phyloP scores from a whole-genome alignment of 768 basidiomycete species.

The Terana coerulea region DNA sequence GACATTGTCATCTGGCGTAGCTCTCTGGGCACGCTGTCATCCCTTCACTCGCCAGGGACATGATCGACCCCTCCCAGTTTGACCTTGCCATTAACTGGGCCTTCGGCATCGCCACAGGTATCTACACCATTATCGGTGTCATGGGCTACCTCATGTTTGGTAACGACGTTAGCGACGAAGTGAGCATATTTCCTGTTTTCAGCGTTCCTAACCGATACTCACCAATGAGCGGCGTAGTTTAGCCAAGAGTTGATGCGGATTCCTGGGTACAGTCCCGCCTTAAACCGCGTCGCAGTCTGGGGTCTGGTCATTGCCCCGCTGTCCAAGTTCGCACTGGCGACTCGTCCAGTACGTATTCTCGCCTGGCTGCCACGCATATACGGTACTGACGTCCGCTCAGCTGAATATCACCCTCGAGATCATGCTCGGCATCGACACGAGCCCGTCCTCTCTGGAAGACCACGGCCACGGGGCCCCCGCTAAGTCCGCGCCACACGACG shows the following conservation, averaged over 20 bases:
- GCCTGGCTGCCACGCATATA: not conserved
- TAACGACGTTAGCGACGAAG: conserved; percentile 73
- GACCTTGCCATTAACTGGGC: conserved; percentile 81
- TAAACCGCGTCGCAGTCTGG: conserved; percentile 80
- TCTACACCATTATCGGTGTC: conserved; percentile 24
- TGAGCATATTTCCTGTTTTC: conserved; percentile 29
- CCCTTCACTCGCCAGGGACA: conserved; percentile 86
- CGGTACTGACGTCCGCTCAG: conserved; percentile 31
- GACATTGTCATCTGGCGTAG: conserved; percentile 30
- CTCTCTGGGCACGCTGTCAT: conserved; percentile 93
- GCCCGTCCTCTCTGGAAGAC: conserved; percentile 20
- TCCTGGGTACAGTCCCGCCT: conserved; percentile 60
- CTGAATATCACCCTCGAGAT: conserved; percentile 82
- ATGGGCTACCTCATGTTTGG: conserved; percentile 95
- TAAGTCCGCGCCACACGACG: not conserved
- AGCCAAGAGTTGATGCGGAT: conserved; percentile 77
- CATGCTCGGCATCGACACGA: conserved; percentile 62
- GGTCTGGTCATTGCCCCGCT: conserved; percentile 78
- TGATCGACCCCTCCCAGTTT: conserved; percentile 79
- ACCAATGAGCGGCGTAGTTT: conserved; percentile 45
- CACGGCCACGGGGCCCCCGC: conserved; percentile 20
- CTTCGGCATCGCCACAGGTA: conserved; percentile 50
- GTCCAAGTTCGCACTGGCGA: conserved; percentile 87
- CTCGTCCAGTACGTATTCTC: conserved; percentile 59
- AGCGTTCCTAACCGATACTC: conserved; percentile 3